Percentiles rank a stretch among this genome's conserved stretches.
Evolutionary conservation across 169 alveolate species (phyloP).

Genomic region (Plasmodium knowlesi): DNA sequence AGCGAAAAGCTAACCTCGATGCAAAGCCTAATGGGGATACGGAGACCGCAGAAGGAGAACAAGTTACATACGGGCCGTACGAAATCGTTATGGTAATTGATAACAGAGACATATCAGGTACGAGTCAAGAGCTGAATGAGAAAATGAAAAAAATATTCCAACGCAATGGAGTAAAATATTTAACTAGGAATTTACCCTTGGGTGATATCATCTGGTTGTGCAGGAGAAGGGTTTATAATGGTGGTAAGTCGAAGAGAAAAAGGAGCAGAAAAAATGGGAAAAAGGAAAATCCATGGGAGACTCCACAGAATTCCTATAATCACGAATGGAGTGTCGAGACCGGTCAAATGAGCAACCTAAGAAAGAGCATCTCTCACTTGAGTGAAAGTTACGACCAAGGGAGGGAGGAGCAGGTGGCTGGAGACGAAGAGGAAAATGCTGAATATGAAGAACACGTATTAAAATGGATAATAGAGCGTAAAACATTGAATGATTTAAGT

Average conservation of each 20-base stretch:
- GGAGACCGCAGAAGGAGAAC: not conserved
- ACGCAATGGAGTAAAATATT: constrained; percentile 45
- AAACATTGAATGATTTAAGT: constrained; percentile 86
- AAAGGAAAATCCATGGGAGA: not conserved
- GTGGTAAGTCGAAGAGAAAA: not conserved
- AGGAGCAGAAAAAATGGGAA: not conserved
- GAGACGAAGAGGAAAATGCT: constrained; percentile 51
- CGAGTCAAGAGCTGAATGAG: constrained; percentile 74
- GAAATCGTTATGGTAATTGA: constrained; percentile 84
- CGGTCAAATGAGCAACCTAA: not conserved
- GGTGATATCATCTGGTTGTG: constrained; percentile 87
- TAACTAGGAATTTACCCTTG: constrained; percentile 82
- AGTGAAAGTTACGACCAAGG: not conserved
- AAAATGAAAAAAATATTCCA: constrained; percentile 73
- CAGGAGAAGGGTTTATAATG: constrained; percentile 45
- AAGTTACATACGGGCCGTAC: constrained; percentile 59
- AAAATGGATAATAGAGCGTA: constrained; percentile 89
- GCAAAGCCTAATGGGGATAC: not conserved
- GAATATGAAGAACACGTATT: constrained; percentile 81
- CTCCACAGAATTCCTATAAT: not conserved
- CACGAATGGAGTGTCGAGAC: not conserved
- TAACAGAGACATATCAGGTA: constrained; percentile 81
- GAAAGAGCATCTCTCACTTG: not conserved
- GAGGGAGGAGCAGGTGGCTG: not conserved
- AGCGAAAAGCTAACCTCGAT: not conserved